Base-by-base conservation (phyloP, 139 green algal species). In the Picochlorum sp. region DNA sequence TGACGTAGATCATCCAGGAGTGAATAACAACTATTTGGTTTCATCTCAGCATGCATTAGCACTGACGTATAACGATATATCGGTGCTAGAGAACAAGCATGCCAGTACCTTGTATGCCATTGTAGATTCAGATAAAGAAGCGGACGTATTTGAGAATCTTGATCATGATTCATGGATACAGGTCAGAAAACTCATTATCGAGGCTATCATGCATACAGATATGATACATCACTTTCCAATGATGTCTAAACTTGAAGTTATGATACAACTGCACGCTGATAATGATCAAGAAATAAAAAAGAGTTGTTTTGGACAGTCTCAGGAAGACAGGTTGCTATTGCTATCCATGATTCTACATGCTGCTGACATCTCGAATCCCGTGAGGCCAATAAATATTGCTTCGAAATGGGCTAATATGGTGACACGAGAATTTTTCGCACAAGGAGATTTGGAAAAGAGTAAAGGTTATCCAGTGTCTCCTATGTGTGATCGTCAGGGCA, bases 211-310 rank as follows among this genome's bases (percentile, higher is more conserved):
- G 33, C 72, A 84, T 57, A 88, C 80, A 10, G 80, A 88, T 61
- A 88, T 88, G 80, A 53, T 60, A 10, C 58, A 81, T 49, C 80
- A 88, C 63, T 87, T 87, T 68, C 59, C 63, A 25, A 80, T 83
- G 67, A 65, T 85, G n/a, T 82, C 78, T 7, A 64, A 77, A 63
- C 58, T 74, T 36, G 49, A 39, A 18, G 12, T 50, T 26, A 9
- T 22, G 9, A 29, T 51, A 26, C 18, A n/a, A n/a, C n/a, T n/a
- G n/a, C n/a, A n/a, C n/a, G n/a, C n/a, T n/a, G n/a, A n/a, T n/a
- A n/a, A n/a, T n/a, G n/a, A n/a, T n/a, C n/a, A n/a, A n/a, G n/a
- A n/a, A n/a, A n/a, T n/a, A n/a, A n/a, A n/a, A n/a, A n/a, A n/a
- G n/a, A n/a, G n/a, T n/a, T n/a, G n/a, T 14, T 47, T 47, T 47